Evolutionary conservation across 371 early-diverging fungal species (phyloP).

Genomic region (Mucor circinelloides): DNA sequence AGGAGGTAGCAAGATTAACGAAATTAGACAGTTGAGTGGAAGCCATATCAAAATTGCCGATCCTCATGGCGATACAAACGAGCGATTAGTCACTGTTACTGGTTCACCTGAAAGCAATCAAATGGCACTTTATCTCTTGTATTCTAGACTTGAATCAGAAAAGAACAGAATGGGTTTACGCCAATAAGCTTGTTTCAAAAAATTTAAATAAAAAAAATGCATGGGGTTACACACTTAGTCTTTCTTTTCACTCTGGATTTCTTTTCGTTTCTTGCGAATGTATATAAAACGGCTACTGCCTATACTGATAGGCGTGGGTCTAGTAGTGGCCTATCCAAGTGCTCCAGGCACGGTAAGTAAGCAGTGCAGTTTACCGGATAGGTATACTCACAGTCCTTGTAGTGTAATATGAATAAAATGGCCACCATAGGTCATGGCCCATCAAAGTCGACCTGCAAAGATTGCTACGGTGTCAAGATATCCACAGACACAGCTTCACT

Average conservation of each 20-base stretch:
- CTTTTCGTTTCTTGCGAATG: background rate
- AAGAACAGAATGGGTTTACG: slow-evolving; percentile 49
- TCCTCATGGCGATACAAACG: slow-evolving; percentile 59
- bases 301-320: background rate
- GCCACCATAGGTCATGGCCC: slow-evolving; percentile 48
- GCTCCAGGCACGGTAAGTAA: slow-evolving; percentile 52
- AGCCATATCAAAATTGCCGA: slow-evolving; percentile 81
- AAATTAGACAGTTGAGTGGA: slow-evolving; percentile 77
- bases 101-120: slow-evolving; percentile 81
- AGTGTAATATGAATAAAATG: slow-evolving; percentile 52
- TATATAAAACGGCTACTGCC: too few relatives aligned
- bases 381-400: background rate
- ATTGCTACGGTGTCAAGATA: slow-evolving; percentile 40
- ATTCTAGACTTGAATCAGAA: slow-evolving; percentile 79
- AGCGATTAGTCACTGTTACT: slow-evolving; percentile 80
- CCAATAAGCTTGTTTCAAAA: background rate
- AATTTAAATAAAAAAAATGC: background rate
- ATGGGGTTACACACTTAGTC: background rate
- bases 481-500: slow-evolving; percentile 12
- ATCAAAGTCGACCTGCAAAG: slow-evolving; percentile 40
- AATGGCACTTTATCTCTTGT: slow-evolving; percentile 81
- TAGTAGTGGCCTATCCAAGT: slow-evolving; percentile 30
- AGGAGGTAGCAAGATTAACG: slow-evolving; percentile 84
- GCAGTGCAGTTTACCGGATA: background rate
- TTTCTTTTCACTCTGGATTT: background rate